Evolutionary conservation across 352 stramenopile genomes (phyloP).

Genomic region (Phytophthora pini): DNA sequence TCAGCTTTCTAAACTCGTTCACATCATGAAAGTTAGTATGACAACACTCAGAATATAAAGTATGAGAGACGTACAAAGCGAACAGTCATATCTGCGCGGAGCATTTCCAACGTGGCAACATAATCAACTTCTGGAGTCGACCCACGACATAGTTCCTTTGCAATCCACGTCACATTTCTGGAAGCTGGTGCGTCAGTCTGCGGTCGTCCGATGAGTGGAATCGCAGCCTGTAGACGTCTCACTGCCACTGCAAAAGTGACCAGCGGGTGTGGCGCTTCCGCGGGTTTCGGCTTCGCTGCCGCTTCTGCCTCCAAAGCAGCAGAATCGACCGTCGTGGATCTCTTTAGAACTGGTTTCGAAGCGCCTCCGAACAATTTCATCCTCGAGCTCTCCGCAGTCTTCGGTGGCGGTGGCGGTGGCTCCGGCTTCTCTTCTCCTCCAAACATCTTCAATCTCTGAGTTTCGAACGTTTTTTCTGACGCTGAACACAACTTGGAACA

Average conservation of each 20-base stretch:
- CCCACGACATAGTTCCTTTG: slow-evolving; percentile 57
- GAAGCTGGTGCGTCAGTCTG: slow-evolving; percentile 39
- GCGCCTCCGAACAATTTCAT: slow-evolving; percentile 30
- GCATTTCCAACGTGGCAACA: slow-evolving; percentile 80
- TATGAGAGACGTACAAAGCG: slow-evolving; percentile 65
- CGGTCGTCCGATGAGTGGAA: slow-evolving; percentile 48
- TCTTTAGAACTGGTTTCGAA: slow-evolving; percentile 29
- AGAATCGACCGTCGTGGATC: slow-evolving; percentile 38
- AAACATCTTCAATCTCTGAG: slow-evolving; percentile 57
- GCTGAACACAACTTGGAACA: slow-evolving; percentile 52
- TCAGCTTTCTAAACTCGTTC: slow-evolving; percentile 56
- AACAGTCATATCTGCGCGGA: slow-evolving; percentile 79
- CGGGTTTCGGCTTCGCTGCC: slow-evolving; percentile 18
- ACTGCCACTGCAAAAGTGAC: slow-evolving; percentile 38
- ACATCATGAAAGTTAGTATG: no score
- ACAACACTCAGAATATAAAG: neutral
- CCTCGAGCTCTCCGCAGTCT: slow-evolving; percentile 7
- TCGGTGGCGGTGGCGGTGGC: slow-evolving; percentile 5
- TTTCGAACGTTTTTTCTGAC: slow-evolving; percentile 61
- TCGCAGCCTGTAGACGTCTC: slow-evolving; percentile 38
- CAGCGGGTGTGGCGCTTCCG: slow-evolving; percentile 23
- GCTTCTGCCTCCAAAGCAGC: slow-evolving; percentile 35
- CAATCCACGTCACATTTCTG: slow-evolving; percentile 60
- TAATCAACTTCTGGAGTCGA: slow-evolving; percentile 52
- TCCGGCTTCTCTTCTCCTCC: slow-evolving; percentile 12